Conservation (phyloP, 2,329 filamentous ascomycete species). For the Hypoxylon sp. region DNA sequence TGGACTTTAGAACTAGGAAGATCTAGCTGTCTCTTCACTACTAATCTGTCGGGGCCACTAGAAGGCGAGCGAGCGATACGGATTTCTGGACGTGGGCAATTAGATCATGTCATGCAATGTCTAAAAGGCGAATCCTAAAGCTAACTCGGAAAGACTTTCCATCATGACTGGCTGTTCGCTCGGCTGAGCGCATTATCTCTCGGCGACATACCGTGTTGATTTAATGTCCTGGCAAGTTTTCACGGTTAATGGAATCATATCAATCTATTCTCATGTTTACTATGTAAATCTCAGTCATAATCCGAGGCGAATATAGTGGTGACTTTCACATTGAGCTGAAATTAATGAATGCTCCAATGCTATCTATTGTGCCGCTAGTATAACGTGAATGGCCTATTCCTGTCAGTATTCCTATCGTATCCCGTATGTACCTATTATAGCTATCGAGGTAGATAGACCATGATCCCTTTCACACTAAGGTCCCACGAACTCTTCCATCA, state of each 20-base stretch:
- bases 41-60: slow-evolving; percentile 27
- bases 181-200: slow-evolving; percentile 44
- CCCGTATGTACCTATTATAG: background rate
- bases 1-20: slow-evolving; percentile 19
- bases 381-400: background rate
- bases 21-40: slow-evolving; percentile 16
- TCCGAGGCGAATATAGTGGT: slow-evolving; percentile 9
- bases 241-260: background rate
- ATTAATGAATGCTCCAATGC: background rate
- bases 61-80: slow-evolving; percentile 22
- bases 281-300: slow-evolving; percentile 10
- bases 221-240: slow-evolving; percentile 20
- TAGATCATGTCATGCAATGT: slow-evolving; percentile 32
- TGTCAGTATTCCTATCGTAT: background rate
- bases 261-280: slow-evolving; percentile 22
- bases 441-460: background rate
- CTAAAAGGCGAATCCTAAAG: slow-evolving; percentile 23
- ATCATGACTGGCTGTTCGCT: slow-evolving; percentile 33
- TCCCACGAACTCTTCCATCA: slow-evolving; percentile 22
- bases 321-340: background rate
- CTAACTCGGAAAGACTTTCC: slow-evolving; percentile 37
- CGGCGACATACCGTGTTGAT: slow-evolving; percentile 40
- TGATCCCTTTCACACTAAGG: background rate
- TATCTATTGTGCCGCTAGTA: slow-evolving; percentile 2
- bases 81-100: slow-evolving; percentile 18